phyloP scores from a whole-genome alignment of 2,329 filamentous ascomycete genomes.

The Cladosporium colombiae region DNA sequence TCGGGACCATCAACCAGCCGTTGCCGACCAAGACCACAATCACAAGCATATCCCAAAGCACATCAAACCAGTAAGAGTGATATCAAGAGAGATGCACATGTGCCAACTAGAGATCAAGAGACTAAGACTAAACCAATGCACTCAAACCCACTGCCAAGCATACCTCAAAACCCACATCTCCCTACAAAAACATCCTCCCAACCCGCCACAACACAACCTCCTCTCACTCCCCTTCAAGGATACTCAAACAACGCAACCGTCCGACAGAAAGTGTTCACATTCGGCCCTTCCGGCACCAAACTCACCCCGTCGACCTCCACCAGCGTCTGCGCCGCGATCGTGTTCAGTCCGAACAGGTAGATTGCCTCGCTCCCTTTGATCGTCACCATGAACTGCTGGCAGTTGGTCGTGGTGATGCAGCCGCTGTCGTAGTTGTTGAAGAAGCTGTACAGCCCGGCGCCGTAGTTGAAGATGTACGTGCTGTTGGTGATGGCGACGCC shows the following conservation, averaged over 20 bases:
- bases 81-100: not conserved
- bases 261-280: constrained; percentile 30
- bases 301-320: constrained; percentile 38
- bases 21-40: not conserved
- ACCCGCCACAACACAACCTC: not conserved
- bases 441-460: constrained; percentile 61
- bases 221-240: constrained; percentile 24
- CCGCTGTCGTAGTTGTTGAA: constrained; percentile 57
- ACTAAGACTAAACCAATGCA: not conserved
- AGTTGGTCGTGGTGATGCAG: constrained; percentile 49
- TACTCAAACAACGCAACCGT: constrained; percentile 37
- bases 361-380: constrained; percentile 45
- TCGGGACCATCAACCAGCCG: not conserved
- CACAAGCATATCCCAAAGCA: not conserved
- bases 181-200: not conserved
- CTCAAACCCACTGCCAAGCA: not conserved
- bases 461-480: constrained; percentile 47
- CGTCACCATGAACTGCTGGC: constrained; percentile 51
- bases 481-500: constrained; percentile 72
- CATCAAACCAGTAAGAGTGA: not conserved
- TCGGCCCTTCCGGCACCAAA: constrained; percentile 29
- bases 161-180: not conserved
- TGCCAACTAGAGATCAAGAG: not conserved
- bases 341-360: constrained; percentile 46
- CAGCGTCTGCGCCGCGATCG: constrained; percentile 51